Evolutionary conservation across 495 filamentous ascomycete genomes (phyloP).

Genomic region (Podospora fimiseda): DNA sequence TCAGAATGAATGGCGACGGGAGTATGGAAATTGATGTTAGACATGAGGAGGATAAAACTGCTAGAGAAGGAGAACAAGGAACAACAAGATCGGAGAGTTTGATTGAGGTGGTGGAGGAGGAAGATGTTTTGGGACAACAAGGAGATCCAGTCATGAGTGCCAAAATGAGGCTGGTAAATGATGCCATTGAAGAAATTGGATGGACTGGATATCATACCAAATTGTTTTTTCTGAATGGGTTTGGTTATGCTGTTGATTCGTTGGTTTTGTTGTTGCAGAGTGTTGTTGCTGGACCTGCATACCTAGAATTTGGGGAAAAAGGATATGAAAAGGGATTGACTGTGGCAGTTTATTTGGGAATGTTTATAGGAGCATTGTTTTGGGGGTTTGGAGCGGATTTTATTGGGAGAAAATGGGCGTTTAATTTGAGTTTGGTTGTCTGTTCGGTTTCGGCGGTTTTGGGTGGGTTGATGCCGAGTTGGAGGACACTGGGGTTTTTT

Average conservation of each 20-base stretch:
- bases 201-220: constrained; percentile 64
- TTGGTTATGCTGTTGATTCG: constrained; percentile 66
- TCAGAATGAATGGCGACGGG: too few species aligned
- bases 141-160: not conserved
- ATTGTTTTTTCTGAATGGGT: constrained; percentile 60
- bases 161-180: not conserved
- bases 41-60: too few species aligned
- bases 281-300: constrained; percentile 54
- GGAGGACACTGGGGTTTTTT: constrained; percentile 57
- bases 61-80: too few species aligned
- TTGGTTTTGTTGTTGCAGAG: constrained; percentile 61
- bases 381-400: constrained; percentile 75
- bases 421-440: constrained; percentile 64
- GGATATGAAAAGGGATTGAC: constrained; percentile 51
- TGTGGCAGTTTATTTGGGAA: constrained; percentile 60
- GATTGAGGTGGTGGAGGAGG: not conserved
- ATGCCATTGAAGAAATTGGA: constrained; percentile 64
- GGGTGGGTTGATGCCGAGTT: constrained; percentile 65
- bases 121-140: not conserved
- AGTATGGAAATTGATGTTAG: too few species aligned
- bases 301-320: constrained; percentile 49
- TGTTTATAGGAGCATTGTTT: constrained; percentile 67
- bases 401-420: constrained; percentile 65
- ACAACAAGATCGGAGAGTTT: too few species aligned
- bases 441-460: constrained; percentile 60